Evolutionary conservation across 1,284 basidiomycete genomes (phyloP), one percentile per base, ranked within the genome.

Genomic region (Exobasidium rhododendri): DNA sequence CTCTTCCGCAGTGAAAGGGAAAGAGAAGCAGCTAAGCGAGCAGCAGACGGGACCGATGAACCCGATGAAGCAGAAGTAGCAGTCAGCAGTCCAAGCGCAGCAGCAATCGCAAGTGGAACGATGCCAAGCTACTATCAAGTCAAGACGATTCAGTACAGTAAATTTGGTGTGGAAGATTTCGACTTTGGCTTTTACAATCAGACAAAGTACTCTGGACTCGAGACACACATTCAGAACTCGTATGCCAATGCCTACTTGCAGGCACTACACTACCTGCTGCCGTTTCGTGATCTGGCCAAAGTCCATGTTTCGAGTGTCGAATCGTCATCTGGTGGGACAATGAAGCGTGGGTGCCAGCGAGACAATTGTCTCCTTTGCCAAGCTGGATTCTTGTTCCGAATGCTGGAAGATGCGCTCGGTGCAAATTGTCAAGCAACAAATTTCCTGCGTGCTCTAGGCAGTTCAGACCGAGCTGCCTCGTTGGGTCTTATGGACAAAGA

Each of bases 101-200:
- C 13, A 7, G 5, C 26, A 4, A 59, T 52, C 2, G 30, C 55
- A 17, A 61, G 43, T 56, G 49, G 55, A 30, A 59, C 52, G 14
- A 86, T 94, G 63, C 92, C 94, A 0, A 87, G 86, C 63, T 86
- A 88, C 68, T 99, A 96, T 80, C 86, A 90, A 49, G 88, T 89
- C 74, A 92, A 97, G 45, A 92, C 96, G 80, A 98, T 99, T 75
- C 92, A 96, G 81, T 98, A 98, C 80, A 94, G 92, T 52, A 92
- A 92, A 73, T 99, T 98, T 71, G 94, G 94, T n/a, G 91, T 97
- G 28, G 94, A 94, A 79, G 94, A 99, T 81, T 99, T 99, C 76
- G 96, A 99, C 80, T 99, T 98, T 77, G 94, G 85, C 35, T 75
- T 68, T 59, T 78, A 77, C 72, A 77, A 76, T 67, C 60, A 64